Conservation (phyloP, 768 basidiomycete genomes). For the Porpolomopsis calyptriformis region DNA sequence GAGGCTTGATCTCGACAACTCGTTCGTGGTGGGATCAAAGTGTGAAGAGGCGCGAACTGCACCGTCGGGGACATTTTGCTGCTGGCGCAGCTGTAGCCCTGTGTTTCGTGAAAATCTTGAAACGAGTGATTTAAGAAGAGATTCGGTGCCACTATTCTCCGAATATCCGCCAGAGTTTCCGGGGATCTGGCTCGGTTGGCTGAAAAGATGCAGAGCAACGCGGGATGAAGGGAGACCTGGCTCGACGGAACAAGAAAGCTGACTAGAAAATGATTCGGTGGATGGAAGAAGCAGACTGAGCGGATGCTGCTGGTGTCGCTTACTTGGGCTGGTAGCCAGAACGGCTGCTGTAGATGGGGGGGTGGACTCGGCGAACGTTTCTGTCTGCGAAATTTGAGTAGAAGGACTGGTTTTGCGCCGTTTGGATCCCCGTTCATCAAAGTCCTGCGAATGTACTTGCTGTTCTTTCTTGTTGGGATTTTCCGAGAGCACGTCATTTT, state of each 20-base stretch:
- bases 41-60: too few species aligned
- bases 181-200: conserved; percentile 2
- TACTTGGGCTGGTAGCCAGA: background rate
- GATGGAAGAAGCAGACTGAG: conserved; percentile 1
- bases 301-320: background rate
- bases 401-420: background rate
- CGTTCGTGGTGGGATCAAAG: too few species aligned
- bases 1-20: background rate
- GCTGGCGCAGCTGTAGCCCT: too few species aligned
- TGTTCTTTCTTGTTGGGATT: too few species aligned
- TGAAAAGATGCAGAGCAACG: background rate
- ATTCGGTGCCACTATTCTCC: background rate
- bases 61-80: background rate
- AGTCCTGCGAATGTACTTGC: background rate
- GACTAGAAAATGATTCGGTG: background rate
- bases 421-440: background rate
- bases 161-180: background rate
- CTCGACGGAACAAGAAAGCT: too few species aligned
- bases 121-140: too few species aligned
- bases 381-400: background rate
- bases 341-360: too few species aligned
- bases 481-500: background rate
- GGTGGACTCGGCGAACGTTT: background rate
- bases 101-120: too few species aligned
- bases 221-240: too few species aligned